Base-by-base conservation (phyloP, 192 early-diverging fungal genomes). In the Spizellomyces punctatus region DNA sequence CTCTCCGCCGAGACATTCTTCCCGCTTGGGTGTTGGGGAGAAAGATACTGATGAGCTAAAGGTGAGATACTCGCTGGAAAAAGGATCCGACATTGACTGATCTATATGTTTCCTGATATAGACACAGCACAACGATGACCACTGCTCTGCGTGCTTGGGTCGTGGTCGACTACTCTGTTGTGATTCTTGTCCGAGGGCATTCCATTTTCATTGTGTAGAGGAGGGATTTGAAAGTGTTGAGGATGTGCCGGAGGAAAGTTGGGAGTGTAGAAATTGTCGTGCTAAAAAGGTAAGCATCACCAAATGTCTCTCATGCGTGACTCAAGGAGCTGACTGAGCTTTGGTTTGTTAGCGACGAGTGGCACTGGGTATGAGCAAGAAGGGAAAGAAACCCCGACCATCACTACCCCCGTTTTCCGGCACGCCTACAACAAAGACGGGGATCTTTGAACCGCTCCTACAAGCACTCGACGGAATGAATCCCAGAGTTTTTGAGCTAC, bases 61-160 rank as follows among this genome's bases (percentile, higher is more conserved):
- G 69, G 69, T 71, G n/a, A 48, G 50, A 19, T 58, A 56, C n/a
- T 56, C n/a, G 52, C n/a, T 22, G 54, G 22, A 56, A 56, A 1
- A 4, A 12, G 5, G n/a, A 36, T 36, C 27, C 1, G 3, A 36
- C 27, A 36, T 36, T 36, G 27, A 36, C 27, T 36, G 27, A 36
- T 36, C 27, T 36, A 36, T 36, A 36, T 36, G 27, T 3, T 36
- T 36, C 27, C 27, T 36, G 27, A 2, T 36, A 2, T 36, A 36
- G 27, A 36, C 27, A 0, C 27, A 36, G 27, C 27, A 36, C 27
- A 83, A 70, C 62, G 80, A 87, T 44, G 85, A 87, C 54, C 70
- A 77, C 54, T 87, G 85, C 65, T 80, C 85, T 0, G 75, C 79
- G n/a, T 87, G 85, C 63, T 54, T 86, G n/a, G 80, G 76, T 4